Evolutionary conservation across 805 yeast species (phyloP), one percentile per base, ranked within the genome.

Genomic region (Yarrowia yakushimensis): DNA sequence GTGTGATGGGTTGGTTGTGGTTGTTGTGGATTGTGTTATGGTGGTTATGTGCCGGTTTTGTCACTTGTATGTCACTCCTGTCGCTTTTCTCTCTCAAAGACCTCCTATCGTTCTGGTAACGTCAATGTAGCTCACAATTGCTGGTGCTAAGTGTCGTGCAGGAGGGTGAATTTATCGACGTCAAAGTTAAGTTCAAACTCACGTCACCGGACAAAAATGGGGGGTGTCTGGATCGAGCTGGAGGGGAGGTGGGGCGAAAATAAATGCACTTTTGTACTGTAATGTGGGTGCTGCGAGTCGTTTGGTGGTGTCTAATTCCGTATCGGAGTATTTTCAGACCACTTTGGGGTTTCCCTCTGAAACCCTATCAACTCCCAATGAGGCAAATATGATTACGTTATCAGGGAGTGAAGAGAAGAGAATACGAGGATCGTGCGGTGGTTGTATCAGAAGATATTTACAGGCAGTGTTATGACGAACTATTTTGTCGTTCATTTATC

Each of bases 101-200:
- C 43, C 27, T 20, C 27, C 43, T 39, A 39, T 39, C 43, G 43
- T 39, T 17, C 43, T 22, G 4, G 43, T 39, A 39, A 22, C 27
- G 43, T 39, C 43, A 36, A 23, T 8, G 41, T 36, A 36, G 41
- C 41, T 36, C 30, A 15, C 30, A 23, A 30, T 41, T 41, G 28
- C 45, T 41, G 45, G 28, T 41, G 13, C 45, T 41, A 18, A 23
- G 55, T 33, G 36, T 30, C 39, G 55, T 27, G 33, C 25, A 45
- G 48, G 52, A 18, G 52, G 52, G 52, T 45, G 52, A 45, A 45
- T 28, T 28, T 45, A 45, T 30, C 36, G 52, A 28, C 50, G 52
- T 25, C 50, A 27, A 45, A 45, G 36, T 30, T 28, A 45, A 45
- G 52, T 28, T 45, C 28, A 45, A 45, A 45, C 52, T 43, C 34